phyloP scores from a whole-genome alignment of 805 yeast species.

The Starmerella gropengiesseri region DNA sequence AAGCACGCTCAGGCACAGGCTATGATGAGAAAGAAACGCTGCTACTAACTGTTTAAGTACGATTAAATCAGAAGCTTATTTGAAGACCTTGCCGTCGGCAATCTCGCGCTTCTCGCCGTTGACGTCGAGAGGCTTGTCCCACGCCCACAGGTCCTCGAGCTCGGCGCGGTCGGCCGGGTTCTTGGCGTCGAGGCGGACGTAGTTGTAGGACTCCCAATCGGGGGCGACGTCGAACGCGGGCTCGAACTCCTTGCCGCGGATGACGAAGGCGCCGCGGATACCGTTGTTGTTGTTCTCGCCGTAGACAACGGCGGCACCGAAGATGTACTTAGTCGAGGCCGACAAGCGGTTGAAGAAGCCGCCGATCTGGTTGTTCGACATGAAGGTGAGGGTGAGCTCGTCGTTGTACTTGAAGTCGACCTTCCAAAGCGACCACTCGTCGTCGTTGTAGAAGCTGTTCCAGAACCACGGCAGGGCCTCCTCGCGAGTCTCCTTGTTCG shows the following conservation, averaged over 20 bases:
- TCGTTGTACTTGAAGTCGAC: constrained; percentile 96
- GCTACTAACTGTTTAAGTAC: not conserved
- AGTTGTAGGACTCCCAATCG: constrained; percentile 92
- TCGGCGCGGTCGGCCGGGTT: constrained; percentile 68
- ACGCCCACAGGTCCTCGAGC: constrained; percentile 87
- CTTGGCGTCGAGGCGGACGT: constrained; percentile 71
- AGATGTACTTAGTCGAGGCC: constrained; percentile 87
- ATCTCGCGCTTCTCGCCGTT: constrained; percentile 77
- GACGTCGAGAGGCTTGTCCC: constrained; percentile 86
- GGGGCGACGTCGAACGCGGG: constrained; percentile 99
- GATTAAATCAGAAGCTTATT: constrained; percentile 38
- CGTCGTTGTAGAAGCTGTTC: constrained; percentile 74
- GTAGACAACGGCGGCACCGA: constrained; percentile 87
- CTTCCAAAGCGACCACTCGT: constrained; percentile 91
- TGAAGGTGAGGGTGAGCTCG: constrained; percentile 90
- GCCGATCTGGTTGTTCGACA: constrained; percentile 96
- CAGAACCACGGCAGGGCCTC: constrained; percentile 97
- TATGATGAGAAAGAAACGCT: no score
- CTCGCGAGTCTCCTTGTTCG: constrained; percentile 94
- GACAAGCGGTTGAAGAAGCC: constrained; percentile 94
- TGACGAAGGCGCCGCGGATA: constrained; percentile 85
- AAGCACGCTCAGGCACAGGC: no score
- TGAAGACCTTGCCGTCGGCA: constrained; percentile 96
- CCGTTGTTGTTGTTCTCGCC: constrained; percentile 99
- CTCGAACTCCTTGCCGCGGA: constrained; percentile 82